Evolutionary conservation across 208 protist genomes (phyloP).

Genomic region (Acanthamoeba healyi): DNA sequence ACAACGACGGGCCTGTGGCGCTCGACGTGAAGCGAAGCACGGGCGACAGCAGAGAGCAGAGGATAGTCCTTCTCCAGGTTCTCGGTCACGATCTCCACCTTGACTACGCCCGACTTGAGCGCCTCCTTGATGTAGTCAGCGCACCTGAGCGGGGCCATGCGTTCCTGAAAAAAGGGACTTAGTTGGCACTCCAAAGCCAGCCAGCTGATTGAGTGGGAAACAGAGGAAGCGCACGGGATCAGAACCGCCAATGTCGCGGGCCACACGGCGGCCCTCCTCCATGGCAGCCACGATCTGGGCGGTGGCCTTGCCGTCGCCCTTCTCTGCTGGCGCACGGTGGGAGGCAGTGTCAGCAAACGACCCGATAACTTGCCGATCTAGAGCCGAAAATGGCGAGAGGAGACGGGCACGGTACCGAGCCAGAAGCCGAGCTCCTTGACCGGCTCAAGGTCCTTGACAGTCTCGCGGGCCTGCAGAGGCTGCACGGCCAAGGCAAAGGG

Average conservation of each 20-base stretch:
- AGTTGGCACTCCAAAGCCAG: background rate
- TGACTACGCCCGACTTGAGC: conserved; percentile 25
- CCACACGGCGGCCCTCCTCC: conserved; percentile 70
- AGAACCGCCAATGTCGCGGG: conserved; percentile 70
- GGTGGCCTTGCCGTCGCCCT: background rate
- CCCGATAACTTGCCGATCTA: too few relatives aligned
- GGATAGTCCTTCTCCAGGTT: conserved; percentile 72
- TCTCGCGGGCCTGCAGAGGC: conserved; percentile 27
- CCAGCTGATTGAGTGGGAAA: background rate
- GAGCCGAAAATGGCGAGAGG: background rate
- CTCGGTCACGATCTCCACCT: background rate
- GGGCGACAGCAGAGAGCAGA: conserved; percentile 71
- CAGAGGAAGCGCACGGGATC: conserved; percentile 71
- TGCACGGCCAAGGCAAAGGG: background rate
- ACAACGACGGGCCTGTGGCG: conserved; percentile 70
- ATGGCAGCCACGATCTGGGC: conserved; percentile 48
- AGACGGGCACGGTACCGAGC: background rate
- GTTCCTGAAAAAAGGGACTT: conserved; percentile 1
- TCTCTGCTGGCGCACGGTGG: too few relatives aligned
- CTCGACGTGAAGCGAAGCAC: conserved; percentile 40
- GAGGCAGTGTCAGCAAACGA: too few relatives aligned
- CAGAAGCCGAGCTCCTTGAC: conserved; percentile 40
- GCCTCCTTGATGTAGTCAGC: conserved; percentile 67
- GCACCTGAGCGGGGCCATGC: conserved; percentile 62
- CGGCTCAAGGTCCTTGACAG: background rate